These are phyloP conservation scores for Penicillium sp. DNA, from an alignment of 2,329 filamentous ascomycete species.

Conservation along the genomic window DNA sequence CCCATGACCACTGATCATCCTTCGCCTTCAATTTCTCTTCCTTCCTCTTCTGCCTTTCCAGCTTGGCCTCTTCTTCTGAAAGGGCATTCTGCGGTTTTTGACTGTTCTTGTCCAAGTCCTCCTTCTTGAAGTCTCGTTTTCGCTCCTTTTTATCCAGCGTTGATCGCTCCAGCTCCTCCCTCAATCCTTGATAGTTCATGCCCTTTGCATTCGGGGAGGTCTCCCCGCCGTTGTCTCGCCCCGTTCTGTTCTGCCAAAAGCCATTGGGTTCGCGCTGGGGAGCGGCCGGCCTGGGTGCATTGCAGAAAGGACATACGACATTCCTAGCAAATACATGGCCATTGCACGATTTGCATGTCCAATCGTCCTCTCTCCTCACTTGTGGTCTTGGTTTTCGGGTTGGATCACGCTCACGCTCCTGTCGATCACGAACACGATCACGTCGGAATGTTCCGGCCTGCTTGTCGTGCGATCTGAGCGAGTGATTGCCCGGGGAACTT, in stretches of 20 bases:
- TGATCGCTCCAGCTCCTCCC: conserved; percentile 8
- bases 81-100: neutral
- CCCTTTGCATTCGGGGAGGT: conserved; percentile 2
- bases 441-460: neutral
- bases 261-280: neutral
- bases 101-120: neutral
- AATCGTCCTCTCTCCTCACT: conserved; percentile 10
- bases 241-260: neutral
- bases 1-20: conserved; percentile 34
- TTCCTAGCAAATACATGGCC: conserved; percentile 13
- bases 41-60: conserved; percentile 4
- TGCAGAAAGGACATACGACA: conserved; percentile 21
- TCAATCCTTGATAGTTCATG: neutral
- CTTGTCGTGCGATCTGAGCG: neutral
- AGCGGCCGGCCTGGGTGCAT: conserved; percentile 11
- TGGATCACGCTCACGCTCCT: neutral
- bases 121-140: conserved; percentile 24
- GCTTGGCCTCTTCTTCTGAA: neutral
- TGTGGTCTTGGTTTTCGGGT: neutral
- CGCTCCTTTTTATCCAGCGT: neutral
- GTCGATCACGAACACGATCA: neutral
- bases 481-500: neutral
- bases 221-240: conserved; percentile 12
- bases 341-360: conserved; percentile 20
- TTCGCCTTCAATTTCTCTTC: conserved; percentile 6